phyloP scores from a whole-genome alignment of 2,329 filamentous ascomycete genomes.

The Talaromyces sp. region DNA sequence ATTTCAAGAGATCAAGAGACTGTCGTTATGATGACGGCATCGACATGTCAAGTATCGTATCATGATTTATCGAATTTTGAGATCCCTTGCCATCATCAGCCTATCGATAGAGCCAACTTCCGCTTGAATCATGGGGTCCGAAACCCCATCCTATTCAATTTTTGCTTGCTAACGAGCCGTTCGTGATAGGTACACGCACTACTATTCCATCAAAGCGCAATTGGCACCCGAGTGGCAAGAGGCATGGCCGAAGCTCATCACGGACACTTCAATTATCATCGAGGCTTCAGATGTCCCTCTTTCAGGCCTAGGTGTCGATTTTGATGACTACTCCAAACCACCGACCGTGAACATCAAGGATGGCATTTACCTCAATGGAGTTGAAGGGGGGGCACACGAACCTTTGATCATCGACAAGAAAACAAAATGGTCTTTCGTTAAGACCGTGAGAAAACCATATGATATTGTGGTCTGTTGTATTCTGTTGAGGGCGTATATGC shows the following conservation, averaged over 20 bases:
- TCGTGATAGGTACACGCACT: neutral
- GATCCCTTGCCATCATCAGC: neutral
- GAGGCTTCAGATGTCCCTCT: neutral
- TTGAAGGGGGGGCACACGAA: neutral
- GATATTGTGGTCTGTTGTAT: neutral
- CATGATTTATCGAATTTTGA: neutral
- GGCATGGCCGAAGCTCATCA: neutral
- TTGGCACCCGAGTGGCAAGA: neutral
- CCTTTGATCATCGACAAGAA: neutral
- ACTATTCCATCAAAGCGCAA: neutral
- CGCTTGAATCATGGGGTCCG: neutral
- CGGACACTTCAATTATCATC: neutral
- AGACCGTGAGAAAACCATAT: neutral
- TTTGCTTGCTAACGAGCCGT: neutral
- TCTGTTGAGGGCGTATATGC: neutral
- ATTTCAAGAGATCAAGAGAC: neutral
- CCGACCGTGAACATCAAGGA: neutral
- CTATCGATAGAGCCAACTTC: neutral
- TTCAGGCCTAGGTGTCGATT: neutral
- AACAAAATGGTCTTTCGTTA: neutral
- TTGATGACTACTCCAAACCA: neutral
- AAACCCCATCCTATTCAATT: neutral
- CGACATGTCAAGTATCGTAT: neutral
- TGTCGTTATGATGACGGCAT: neutral
- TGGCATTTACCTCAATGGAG: neutral